These are phyloP conservation scores for Suillus luteus DNA, from an alignment of 768 basidiomycete species.

Conservation along the genomic window DNA sequence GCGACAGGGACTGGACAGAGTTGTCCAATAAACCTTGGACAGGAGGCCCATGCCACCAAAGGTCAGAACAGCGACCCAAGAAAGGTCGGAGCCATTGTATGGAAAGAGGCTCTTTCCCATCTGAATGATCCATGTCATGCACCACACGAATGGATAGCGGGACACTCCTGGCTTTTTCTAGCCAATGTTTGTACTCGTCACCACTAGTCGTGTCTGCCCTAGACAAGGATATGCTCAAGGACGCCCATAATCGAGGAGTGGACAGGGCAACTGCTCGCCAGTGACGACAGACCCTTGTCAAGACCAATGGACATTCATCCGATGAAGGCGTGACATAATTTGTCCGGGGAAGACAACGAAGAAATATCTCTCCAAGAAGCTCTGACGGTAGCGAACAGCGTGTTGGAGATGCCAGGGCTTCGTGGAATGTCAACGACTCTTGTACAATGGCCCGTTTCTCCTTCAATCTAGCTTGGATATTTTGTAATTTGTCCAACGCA, in stretches of 20 bases:
- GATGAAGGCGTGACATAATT: conserved; percentile 27
- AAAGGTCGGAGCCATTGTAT: conserved; percentile 27
- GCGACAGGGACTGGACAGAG: conserved; percentile 16
- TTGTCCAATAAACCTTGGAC: conserved; percentile 22
- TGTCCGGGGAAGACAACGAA: conserved; percentile 27
- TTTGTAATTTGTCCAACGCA: conserved; percentile 22
- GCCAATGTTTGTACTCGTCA: conserved; percentile 27
- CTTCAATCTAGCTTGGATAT: conserved; percentile 22
- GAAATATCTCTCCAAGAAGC: conserved; percentile 33
- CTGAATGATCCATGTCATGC: conserved; percentile 24
- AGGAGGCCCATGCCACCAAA: conserved; percentile 36
- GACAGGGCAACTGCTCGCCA: conserved; percentile 34
- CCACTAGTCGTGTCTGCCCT: conserved; percentile 18
- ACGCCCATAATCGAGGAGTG: conserved; percentile 36
- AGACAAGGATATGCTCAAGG: conserved; percentile 26
- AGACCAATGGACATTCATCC: conserved; percentile 26
- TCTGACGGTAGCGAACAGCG: conserved; percentile 29
- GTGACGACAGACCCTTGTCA: conserved; percentile 30
- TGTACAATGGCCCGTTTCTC: conserved; percentile 20
- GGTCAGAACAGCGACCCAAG: conserved; percentile 25
- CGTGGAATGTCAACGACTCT: conserved; percentile 26
- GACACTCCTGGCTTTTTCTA: conserved; percentile 32
- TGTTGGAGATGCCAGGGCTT: conserved; percentile 24
- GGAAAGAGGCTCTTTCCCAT: conserved; percentile 13
- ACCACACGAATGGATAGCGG: conserved; percentile 28